A percentile compares a stretch with the other conserved stretches of the same genome.
phyloP scores from a whole-genome alignment of 352 stramenopile species.

The Pilasporangium apinafurcum region DNA sequence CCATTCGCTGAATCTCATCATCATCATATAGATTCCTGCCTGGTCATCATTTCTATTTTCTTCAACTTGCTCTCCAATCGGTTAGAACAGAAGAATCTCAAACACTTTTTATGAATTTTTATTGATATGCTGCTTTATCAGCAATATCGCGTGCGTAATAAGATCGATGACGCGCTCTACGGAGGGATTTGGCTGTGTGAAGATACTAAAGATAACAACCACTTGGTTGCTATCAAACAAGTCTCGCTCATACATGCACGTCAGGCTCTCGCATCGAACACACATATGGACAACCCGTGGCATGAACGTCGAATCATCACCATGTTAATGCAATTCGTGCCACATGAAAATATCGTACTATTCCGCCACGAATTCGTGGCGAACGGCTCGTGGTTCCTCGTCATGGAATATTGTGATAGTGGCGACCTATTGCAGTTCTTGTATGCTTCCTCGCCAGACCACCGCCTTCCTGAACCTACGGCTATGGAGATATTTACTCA shows the following conservation, averaged over 20 bases:
- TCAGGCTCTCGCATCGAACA: constrained; percentile 9
- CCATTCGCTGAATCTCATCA: too few relatives aligned
- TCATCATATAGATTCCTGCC: too few relatives aligned
- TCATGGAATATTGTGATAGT: constrained; percentile 61
- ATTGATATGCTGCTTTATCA: constrained; percentile 9
- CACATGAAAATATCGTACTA: constrained; percentile 19
- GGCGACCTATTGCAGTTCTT: constrained; percentile 56
- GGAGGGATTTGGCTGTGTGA: constrained; percentile 31
- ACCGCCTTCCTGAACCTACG: constrained; percentile 22
- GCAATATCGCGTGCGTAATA: constrained; percentile 6
- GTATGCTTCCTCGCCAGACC: constrained; percentile 16
- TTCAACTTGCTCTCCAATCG: too few relatives aligned
- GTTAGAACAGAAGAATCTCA: too few relatives aligned
- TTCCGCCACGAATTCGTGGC: constrained; percentile 25
- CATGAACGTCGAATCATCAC: constrained; percentile 12
- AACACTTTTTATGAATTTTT: too few relatives aligned
- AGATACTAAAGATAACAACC: constrained; percentile 12
- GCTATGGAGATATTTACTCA: constrained; percentile 29
- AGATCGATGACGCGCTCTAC: constrained; percentile 22
- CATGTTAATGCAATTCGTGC: neutral
- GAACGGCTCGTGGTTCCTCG: constrained; percentile 34
- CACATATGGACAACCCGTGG: constrained; percentile 23
- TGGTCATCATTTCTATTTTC: too few relatives aligned
- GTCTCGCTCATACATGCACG: constrained; percentile 14
- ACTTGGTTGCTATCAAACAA: constrained; percentile 32